These are phyloP conservation scores for Geoglossum cookeanum DNA, from an alignment of 2,329 filamentous ascomycete species.

Conservation along the genomic window DNA sequence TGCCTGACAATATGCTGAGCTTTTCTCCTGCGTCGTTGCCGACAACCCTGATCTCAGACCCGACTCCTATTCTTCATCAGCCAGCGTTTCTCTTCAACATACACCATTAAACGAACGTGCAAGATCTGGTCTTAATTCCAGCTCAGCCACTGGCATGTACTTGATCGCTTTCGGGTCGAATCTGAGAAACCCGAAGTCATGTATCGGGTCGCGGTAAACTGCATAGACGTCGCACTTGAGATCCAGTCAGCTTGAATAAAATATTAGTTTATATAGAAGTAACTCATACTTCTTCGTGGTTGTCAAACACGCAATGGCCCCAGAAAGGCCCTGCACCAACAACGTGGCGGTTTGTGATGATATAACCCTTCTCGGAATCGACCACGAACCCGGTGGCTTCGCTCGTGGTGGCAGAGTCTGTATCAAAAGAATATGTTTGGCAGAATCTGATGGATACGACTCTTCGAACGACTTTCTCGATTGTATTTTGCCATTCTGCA, in stretches of 20 bases:
- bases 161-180: constrained; percentile 94
- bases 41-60: constrained; percentile 86
- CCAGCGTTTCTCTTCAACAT: background rate
- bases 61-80: constrained; percentile 44
- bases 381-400: constrained; percentile 97
- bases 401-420: constrained; percentile 80
- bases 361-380: constrained; percentile 79
- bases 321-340: constrained; percentile 92
- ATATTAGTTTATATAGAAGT: background rate
- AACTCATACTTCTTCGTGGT: constrained; percentile 56
- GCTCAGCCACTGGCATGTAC: constrained; percentile 76
- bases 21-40: constrained; percentile 98
- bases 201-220: constrained; percentile 92
- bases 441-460: constrained; percentile 99
- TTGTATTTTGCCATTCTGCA: constrained; percentile 86
- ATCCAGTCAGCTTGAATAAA: constrained; percentile 3
- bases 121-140: constrained; percentile 66
- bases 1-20: constrained; percentile 89
- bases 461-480: constrained; percentile 82
- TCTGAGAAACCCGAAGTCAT: constrained; percentile 92
- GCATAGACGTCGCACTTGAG: constrained; percentile 76
- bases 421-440: constrained; percentile 94
- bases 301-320: constrained; percentile 97
- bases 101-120: constrained; percentile 27
- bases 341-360: constrained; percentile 79